phyloP scores from a whole-genome alignment of 768 basidiomycete genomes.

The Leccinum subgranulosum region DNA sequence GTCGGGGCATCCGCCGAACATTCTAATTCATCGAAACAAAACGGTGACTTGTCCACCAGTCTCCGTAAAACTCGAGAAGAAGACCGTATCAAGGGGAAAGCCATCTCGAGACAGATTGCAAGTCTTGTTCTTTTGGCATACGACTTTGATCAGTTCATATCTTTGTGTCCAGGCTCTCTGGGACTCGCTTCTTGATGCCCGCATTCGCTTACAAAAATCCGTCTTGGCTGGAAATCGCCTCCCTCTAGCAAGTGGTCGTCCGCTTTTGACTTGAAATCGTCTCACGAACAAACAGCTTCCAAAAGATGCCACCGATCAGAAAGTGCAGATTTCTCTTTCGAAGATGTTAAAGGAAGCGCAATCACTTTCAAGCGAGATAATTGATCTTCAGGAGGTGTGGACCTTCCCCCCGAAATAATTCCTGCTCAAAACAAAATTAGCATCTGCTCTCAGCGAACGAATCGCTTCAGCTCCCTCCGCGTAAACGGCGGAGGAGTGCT shows the following conservation, averaged over 20 bases:
- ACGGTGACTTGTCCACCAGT: slow-evolving; percentile 47
- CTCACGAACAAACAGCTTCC: slow-evolving; percentile 31
- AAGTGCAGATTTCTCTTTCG: slow-evolving; percentile 44
- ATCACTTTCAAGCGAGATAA: slow-evolving; percentile 62
- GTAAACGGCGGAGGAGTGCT: slow-evolving; percentile 53
- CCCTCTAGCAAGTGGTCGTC: slow-evolving; percentile 48
- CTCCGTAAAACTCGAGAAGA: slow-evolving; percentile 61
- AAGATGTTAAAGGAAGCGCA: slow-evolving; percentile 60
- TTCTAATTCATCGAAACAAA: slow-evolving; percentile 1
- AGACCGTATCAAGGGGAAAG: slow-evolving; percentile 79
- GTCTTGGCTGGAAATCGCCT: slow-evolving; percentile 61
- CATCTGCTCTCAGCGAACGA: slow-evolving; percentile 47
- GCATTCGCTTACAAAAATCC: slow-evolving; percentile 89
- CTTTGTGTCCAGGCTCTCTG: slow-evolving; percentile 59
- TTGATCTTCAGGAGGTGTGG: slow-evolving; percentile 63
- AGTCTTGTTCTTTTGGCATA: slow-evolving; percentile 28
- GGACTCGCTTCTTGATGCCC: slow-evolving; percentile 85
- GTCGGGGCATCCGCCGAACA: slow-evolving; percentile 17
- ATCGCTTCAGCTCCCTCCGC: slow-evolving; percentile 44
- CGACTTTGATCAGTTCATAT: slow-evolving; percentile 2
- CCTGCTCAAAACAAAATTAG: slow-evolving; percentile 33
- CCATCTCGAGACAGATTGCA: slow-evolving; percentile 81
- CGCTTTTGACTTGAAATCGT: neutral
- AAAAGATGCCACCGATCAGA: slow-evolving; percentile 27
- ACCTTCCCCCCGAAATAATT: slow-evolving; percentile 3